Conservation (phyloP, 768 basidiomycete species). For the Mycena albidolilacea region DNA sequence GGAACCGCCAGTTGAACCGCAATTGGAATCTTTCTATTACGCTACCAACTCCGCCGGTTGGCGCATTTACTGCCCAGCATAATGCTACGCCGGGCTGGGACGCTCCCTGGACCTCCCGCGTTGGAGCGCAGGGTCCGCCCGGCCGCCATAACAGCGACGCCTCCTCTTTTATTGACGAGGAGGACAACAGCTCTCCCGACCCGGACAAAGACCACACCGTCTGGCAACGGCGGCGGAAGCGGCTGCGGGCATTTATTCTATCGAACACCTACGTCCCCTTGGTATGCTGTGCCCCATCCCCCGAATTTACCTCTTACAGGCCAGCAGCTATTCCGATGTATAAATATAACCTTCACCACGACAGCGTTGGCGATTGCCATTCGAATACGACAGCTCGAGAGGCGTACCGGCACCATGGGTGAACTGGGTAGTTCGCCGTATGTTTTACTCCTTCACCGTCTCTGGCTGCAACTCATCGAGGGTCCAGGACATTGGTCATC, state of each 20-base stretch:
- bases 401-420: constrained; percentile 67
- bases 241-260: constrained; percentile 76
- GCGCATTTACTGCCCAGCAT: constrained; percentile 69
- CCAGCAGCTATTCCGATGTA: constrained; percentile 82
- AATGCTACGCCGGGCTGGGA: constrained; percentile 77
- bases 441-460: constrained; percentile 33
- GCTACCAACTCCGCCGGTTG: constrained; percentile 54
- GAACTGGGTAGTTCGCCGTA: constrained; percentile 88
- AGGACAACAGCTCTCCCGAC: constrained; percentile 44
- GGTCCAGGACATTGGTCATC: constrained; percentile 79
- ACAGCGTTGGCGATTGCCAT: constrained; percentile 86
- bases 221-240: constrained; percentile 60
- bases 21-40: constrained; percentile 51
- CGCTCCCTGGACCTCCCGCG: constrained; percentile 72
- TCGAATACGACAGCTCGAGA: constrained; percentile 76
- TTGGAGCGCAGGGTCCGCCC: constrained; percentile 56
- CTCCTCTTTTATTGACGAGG: constrained; percentile 48
- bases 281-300: constrained; percentile 58
- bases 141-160: constrained; percentile 47
- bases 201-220: constrained; percentile 45
- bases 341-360: constrained; percentile 87
- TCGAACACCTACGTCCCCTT: constrained; percentile 85
- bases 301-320: constrained; percentile 30
- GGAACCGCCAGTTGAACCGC: constrained; percentile 50
- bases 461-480: constrained; percentile 19